Evolutionary conservation across 2,329 filamentous ascomycete species (phyloP), one percentile per base, ranked within the genome.

Genomic region (Penicillium rolfsii): DNA sequence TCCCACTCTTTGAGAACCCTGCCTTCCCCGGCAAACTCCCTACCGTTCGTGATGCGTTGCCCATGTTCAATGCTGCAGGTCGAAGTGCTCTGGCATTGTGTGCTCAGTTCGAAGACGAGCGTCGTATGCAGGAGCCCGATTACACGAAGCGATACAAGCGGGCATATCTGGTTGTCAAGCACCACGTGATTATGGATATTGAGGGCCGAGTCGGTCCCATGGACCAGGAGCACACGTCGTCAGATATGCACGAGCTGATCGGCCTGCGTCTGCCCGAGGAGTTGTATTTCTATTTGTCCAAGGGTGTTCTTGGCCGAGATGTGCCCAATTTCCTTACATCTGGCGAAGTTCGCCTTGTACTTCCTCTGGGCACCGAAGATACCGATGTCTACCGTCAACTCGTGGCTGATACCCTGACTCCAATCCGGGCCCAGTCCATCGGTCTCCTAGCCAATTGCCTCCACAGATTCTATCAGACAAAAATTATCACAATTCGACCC

Each of bases 191-290:
- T 70, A 87, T 97, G 66, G 86, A 88, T 36, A 84, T 87, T 57
- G 86, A 86, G n/a, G 95, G 95, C 43, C 87, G 89, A 70, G 85
- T 97, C 53, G 85, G 86, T 61, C 89, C 93, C 16, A 83, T 91
- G 69, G 88, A 93, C 68, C 85, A 83, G 57, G 89, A 91, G 7
- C 83, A 87, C 57, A 85, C 93, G 22, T 93, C 95, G 2, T 85
- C 85, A 49, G 93, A 98, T 73, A 89, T 95, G 66, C 91, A 96
- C 73, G 89, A 94, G 71, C 93, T 97, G 73, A 86, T 97, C 63
- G 93, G 93, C n/a, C 86, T 96, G 61, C 90, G 93, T 61, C 82
- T 99, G 5, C 93, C 95, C 0, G 88, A 93, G 43, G 95, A 99
- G 77, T 82, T 98, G 19, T 93, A 94, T 74, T 90, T 92, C 76